Percentiles rank a stretch among this genome's conserved stretches.
Evolutionary conservation across 2,329 filamentous ascomycete genomes (phyloP).

Genomic region (Colletotrichum zoysiae): DNA sequence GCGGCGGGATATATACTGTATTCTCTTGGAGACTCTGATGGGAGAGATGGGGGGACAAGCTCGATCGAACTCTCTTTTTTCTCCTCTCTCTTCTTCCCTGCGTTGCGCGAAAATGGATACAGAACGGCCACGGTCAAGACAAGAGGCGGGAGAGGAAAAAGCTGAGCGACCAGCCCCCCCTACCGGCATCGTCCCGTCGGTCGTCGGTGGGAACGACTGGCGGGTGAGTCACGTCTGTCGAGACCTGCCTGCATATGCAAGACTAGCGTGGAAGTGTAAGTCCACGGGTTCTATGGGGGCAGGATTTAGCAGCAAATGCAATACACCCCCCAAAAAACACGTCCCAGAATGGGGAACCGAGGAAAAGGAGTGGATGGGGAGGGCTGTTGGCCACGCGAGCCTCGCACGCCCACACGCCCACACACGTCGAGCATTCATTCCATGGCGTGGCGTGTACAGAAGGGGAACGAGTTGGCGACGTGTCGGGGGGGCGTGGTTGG

Average conservation of each 20-base stretch:
- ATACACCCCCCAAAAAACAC: neutral
- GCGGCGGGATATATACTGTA: slow-evolving; percentile 31
- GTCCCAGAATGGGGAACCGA: neutral
- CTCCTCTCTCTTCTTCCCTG: neutral
- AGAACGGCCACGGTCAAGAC: neutral
- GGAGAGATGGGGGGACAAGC: slow-evolving; percentile 5
- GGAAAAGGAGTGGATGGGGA: slow-evolving; percentile 10
- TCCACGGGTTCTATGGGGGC: slow-evolving; percentile 13
- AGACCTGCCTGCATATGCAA: slow-evolving; percentile 42
- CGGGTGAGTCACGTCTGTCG: slow-evolving; percentile 46
- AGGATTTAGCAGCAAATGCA: neutral
- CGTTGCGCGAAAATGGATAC: neutral
- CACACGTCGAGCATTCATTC: slow-evolving; percentile 7
- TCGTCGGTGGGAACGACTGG: slow-evolving; percentile 44
- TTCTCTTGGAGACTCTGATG: neutral
- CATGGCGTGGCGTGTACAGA: slow-evolving; percentile 24
- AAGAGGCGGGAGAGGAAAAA: neutral
- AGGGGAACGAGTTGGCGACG: slow-evolving; percentile 22
- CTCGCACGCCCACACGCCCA: neutral
- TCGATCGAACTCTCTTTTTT: neutral
- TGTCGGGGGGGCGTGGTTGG: slow-evolving; percentile 27
- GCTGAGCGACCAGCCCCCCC: slow-evolving; percentile 14
- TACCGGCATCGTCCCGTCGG: slow-evolving; percentile 38
- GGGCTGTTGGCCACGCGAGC: slow-evolving; percentile 14
- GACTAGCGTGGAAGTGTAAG: slow-evolving; percentile 19